Evolutionary conservation across 2,329 filamentous ascomycete species (phyloP), one percentile per base, ranked within the genome.

Genomic region (Colletotrichum aenigma): DNA sequence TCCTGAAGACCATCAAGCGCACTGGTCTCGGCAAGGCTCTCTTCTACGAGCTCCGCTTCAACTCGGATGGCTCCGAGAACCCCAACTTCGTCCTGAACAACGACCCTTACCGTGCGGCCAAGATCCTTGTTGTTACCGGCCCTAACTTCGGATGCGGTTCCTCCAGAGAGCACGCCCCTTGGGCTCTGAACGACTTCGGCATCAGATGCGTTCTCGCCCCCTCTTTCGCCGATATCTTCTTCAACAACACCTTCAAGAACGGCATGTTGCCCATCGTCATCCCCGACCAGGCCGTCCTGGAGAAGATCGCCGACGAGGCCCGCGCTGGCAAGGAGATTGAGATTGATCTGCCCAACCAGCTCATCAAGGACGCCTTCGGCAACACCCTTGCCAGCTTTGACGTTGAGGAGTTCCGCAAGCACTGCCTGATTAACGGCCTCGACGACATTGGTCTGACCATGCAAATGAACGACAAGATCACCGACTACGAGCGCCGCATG

Each of bases 191-290:
- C 73, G 97, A 98, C 86, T 98, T 98, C 81, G 97, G 97, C 79
- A 98, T 99, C 87, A 95, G 94, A 83, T 96, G 94, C 84, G 90
- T 98, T 81, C 98, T 98, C 80, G 97, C 96, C 1, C 95, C 95
- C 2, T 96, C 94, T 2, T 92, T 91, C 77, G 94, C 94, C 74
- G 95, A 98, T 82, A 99, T 99, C 85, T 98, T 98, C 92, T 97
- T 96, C 92, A 98, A 98, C 92, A 99, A 99, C 89, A 97, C 94
- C n/a, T 98, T 98, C 91, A 98, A 99, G 91, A 99, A 99, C 88
- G 96, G 96, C 88, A 98, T 98, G 97, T 89, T 98, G 78, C 96
- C 96, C 64, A 92, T 98, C 76, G 87, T 90, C 75, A 94, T 98
- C 82, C 87, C 90, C 36, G 92, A 96, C 84, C 86, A 92, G 78